Evolutionary conservation across 345 rosid genomes (phyloP).

Genomic region (Salix suchowensis): DNA sequence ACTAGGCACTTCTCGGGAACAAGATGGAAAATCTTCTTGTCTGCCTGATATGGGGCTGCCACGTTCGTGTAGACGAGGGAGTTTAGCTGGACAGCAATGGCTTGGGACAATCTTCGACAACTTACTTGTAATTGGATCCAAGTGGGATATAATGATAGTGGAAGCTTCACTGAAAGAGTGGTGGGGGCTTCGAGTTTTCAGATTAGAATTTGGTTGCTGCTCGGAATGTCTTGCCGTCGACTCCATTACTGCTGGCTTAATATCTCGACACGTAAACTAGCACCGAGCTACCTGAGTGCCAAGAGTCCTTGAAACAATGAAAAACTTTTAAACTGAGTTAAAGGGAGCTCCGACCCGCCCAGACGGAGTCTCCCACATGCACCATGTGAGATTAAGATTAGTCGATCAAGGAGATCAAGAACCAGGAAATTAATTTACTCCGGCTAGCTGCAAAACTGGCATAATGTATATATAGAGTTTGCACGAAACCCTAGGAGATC

Average conservation of each 20-base stretch:
- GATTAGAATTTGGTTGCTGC: not conserved
- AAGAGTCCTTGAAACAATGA: conserved; percentile 19
- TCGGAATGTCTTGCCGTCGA: conserved; percentile 30
- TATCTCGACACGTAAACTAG: conserved; percentile 3
- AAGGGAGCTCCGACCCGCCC: conserved; percentile 21
- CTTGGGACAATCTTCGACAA: conserved; percentile 3
- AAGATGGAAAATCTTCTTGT: not conserved
- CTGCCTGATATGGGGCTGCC: conserved; percentile 12
- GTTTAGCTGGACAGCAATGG: conserved; percentile 7
- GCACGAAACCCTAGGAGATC: conserved; percentile 42
- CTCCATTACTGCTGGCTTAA: conserved; percentile 10
- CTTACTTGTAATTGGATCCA: conserved; percentile 24
- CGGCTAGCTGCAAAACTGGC: not conserved
- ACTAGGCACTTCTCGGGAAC: not conserved
- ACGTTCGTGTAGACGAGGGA: conserved; percentile 14
- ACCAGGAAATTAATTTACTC: conserved; percentile 28
- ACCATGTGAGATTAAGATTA: conserved; percentile 56
- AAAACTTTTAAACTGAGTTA: conserved; percentile 6
- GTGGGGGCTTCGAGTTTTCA: conserved; percentile 15
- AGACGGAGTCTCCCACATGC: conserved; percentile 82
- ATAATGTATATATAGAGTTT: conserved; percentile 8
- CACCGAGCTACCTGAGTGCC: conserved; percentile 6
- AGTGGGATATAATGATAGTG: conserved; percentile 7
- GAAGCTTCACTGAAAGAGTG: conserved; percentile 19
- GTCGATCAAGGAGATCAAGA: conserved; percentile 32